Evolutionary conservation across 768 basidiomycete species (phyloP), one percentile per base, ranked within the genome.

Genomic region (Tricholoma hemisulphureum): DNA sequence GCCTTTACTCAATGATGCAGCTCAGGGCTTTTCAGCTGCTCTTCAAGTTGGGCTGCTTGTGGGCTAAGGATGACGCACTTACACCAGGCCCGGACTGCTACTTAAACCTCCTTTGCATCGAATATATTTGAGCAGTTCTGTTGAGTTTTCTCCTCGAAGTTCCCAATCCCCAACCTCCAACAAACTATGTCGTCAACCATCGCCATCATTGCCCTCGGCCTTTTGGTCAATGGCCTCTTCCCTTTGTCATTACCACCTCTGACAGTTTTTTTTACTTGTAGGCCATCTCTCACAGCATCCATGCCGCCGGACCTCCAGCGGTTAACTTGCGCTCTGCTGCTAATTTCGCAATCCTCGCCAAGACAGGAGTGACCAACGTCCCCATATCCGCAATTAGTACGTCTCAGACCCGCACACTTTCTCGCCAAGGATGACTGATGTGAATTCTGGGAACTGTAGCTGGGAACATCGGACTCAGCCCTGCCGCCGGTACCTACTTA

Each of bases 381-480:
- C 23, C 43, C 43, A 46, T 6, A 13, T 24, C 43, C 23, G 10
- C 43, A 26, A 46, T 46, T 26, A 46, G 23, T 46, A 46, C 43
- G 23, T 46, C 43, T 46, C 43, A 26, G 43, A 46, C 23, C 41
- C 14, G 23, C 23, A 26, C 9, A 41, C 39, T 41, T 46, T 46
- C 43, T 46, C 24, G 23, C 43, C 43, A 24, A 41, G 18, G 39
- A 41, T 21, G 39, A 21, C 20, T 41, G 39, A 41, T 46, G 43
- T 46, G 24, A 46, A 24, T 46, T 46, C 23, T 21, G 43, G 43
- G 43, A 41, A 41, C 39, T 41, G 39, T 53, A 64, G 64, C 55
- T 37, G 65, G 62, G 5, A 54, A 61, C 49, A 55, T 69, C 37
- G 66, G 56, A 28, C 57, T 67, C 48, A 67, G 66, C 56, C 67